Base-by-base conservation (phyloP, 805 yeast species). In the Wickerhamomyces chambardii region DNA sequence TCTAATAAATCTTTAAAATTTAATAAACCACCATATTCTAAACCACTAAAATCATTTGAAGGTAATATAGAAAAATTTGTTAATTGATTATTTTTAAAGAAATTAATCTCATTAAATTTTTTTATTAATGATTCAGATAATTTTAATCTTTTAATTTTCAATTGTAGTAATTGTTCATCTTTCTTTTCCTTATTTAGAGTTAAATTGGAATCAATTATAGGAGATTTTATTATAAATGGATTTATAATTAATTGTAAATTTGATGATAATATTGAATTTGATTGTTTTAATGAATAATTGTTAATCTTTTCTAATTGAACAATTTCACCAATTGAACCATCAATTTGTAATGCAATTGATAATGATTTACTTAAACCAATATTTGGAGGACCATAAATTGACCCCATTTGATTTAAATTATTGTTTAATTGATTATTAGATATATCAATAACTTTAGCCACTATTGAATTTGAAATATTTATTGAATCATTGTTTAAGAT, bases 21-120 rank as follows among this genome's bases (percentile, higher is more conserved):
- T 18, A 83, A 34, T 6, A 72, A 35, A 0, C 82, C 89, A 12
- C 94, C 92, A 29, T 60, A 42, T 1, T 84, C 79, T 15, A 81
- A 51, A 0, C 51, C 51, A n/a, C n/a, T n/a, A 4, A 24, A 24
- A 1, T 73, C 64, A 2, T 73, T 53, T 0, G 55, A 47, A 1
- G 89, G 86, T 1, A 83, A 43, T 40, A 70, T 72, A 35, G 66
- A 49, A 19, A 59, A 61, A 39, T 71, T 70, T 0, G 87, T 71
- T 29, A 78, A 45, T 3, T 73, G 65, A 11, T 24, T 14, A 2
- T 64, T 48, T 17, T 48, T 41, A 5, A 44, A 37, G 10, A 41
- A 32, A 0, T 46, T 47, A 4, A 48, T 14, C 1, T 40, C 44
- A 33, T 40, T 11, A 24, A 41, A 36, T 32, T 40, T 33, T 30